Percentiles rank a stretch among this genome's conserved stretches.
These are phyloP conservation scores for Collybia mongolica DNA, from an alignment of 768 basidiomycete species.

Conservation along the genomic window DNA sequence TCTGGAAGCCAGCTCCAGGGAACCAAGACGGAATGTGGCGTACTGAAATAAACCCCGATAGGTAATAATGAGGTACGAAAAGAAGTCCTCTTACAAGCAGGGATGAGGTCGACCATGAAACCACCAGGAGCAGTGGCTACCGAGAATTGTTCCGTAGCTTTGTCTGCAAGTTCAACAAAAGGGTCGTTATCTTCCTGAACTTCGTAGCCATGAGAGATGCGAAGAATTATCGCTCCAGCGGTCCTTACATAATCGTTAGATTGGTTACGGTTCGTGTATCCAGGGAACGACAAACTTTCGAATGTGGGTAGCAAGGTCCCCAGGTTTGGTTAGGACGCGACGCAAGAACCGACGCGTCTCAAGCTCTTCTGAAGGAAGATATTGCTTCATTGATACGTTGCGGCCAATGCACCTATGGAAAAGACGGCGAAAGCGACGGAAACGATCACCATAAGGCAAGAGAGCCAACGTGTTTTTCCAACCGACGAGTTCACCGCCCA, in stretches of 20 bases:
- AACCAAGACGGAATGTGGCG: constrained; percentile 61
- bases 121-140: constrained; percentile 51
- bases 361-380: constrained; percentile 40
- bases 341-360: constrained; percentile 49
- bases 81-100: constrained; percentile 34
- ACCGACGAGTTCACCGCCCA: constrained; percentile 56
- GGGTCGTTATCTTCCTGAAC: constrained; percentile 50
- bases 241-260: constrained; percentile 28
- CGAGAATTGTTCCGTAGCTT: constrained; percentile 54
- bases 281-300: constrained; percentile 23
- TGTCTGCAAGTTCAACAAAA: constrained; percentile 50
- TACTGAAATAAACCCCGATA: constrained; percentile 33
- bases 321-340: constrained; percentile 45
- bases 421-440: constrained; percentile 50
- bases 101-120: constrained; percentile 51
- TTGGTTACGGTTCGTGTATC: constrained; percentile 2
- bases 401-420: constrained; percentile 53
- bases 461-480: constrained; percentile 58
- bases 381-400: constrained; percentile 38
- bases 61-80: background rate
- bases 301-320: constrained; percentile 43
- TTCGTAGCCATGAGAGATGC: constrained; percentile 54
- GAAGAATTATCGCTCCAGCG: constrained; percentile 51
- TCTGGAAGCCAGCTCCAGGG: constrained; percentile 60
- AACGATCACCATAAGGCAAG: constrained; percentile 56